Percentiles rank a stretch among this genome's conserved stretches.
These are phyloP conservation scores for Boletus pseudopeckii DNA, from an alignment of 768 basidiomycete genomes.

Conservation along the genomic window DNA sequence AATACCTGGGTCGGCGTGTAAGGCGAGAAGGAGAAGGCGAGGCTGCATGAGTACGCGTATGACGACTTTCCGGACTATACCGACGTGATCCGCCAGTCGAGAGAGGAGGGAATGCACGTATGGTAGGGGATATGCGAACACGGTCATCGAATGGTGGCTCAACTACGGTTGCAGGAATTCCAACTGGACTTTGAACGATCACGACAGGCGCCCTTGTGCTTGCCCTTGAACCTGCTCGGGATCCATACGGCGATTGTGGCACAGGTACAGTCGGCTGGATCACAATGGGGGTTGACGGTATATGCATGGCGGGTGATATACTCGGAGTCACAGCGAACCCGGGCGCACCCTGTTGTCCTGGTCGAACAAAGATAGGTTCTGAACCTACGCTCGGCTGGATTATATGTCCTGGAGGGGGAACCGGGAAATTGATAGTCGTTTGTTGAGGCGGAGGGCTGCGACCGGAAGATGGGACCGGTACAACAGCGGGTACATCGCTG, in stretches of 20 bases:
- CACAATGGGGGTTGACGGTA: conserved; percentile 10
- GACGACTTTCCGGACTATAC: conserved; percentile 7
- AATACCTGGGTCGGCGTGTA: not conserved
- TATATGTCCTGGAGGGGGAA: conserved; percentile 25
- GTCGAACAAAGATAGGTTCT: not conserved
- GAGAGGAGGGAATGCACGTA: conserved; percentile 18
- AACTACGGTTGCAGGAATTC: conserved; percentile 17
- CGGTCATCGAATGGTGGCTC: conserved; percentile 10
- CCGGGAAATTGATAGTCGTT: conserved; percentile 11
- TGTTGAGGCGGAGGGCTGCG: conserved; percentile 8
- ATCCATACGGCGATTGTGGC: conserved; percentile 3
- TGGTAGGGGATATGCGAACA: conserved; percentile 24
- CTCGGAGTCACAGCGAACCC: conserved; percentile 7
- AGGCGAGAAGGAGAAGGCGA: conserved; percentile 7
- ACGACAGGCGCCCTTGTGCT: conserved; percentile 14
- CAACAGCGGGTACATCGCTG: conserved; percentile 14
- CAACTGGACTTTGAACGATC: conserved; percentile 18
- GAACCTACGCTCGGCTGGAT: not conserved
- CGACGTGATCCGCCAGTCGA: conserved; percentile 11
- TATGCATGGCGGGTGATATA: conserved; percentile 2
- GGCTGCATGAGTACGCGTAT: not conserved
- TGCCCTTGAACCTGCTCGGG: conserved; percentile 20
- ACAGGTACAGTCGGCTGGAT: conserved; percentile 18
- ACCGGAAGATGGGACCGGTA: conserved; percentile 13
- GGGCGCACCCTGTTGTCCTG: not conserved